Evolutionary conservation across 179 eudicot species (phyloP), one percentile per base, ranked within the genome.

Genomic region (Heliamphora pulchella): DNA sequence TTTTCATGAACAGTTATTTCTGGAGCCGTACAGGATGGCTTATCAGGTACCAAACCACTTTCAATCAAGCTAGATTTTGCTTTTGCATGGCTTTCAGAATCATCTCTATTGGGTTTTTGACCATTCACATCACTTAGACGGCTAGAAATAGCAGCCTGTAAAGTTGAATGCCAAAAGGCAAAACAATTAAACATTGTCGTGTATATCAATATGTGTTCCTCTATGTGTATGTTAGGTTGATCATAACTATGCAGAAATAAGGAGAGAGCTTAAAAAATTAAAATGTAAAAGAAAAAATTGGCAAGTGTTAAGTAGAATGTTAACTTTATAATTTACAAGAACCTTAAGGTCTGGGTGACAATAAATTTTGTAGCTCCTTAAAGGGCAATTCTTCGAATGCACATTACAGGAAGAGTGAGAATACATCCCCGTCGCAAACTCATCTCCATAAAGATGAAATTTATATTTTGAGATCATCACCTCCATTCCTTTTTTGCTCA

Each of bases 61-160:
- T 88, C 93, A 64, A 71, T 83, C 14, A 71, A 31, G 79, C 73
- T 84, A 5, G 86, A 78, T 66, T 87, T 90, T 17, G 64, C 71
- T 78, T 87, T 91, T 71, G 85, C 96, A 53, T 84, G 83, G 1
- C 43, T 74, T 43, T 87, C 85, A 51, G 86, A 70, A 80, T 91
- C 92, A 20, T 93, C 94, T 58, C 64, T 82, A 61, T 66, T 83
- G 46, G 82, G 81, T 48, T 88, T 90, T 53, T 83, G 82, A 62
- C 85, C 77, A 80, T 86, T 85, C 39, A 85, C 98, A 86, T 94
- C 98, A 84, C 98, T 94, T 70, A 94, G 78, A 41, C 97, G 90
- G 80, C 97, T 90, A 2, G 98, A 93, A 72, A 93, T 83, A 57
- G 98, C 98, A 74, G 97, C 98, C 98, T 94, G 83, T 15, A 80